Evolutionary conservation across 2,329 filamentous ascomycete genomes (phyloP), one percentile per base, ranked within the genome.

Genomic region (Sporothrix inflata): DNA sequence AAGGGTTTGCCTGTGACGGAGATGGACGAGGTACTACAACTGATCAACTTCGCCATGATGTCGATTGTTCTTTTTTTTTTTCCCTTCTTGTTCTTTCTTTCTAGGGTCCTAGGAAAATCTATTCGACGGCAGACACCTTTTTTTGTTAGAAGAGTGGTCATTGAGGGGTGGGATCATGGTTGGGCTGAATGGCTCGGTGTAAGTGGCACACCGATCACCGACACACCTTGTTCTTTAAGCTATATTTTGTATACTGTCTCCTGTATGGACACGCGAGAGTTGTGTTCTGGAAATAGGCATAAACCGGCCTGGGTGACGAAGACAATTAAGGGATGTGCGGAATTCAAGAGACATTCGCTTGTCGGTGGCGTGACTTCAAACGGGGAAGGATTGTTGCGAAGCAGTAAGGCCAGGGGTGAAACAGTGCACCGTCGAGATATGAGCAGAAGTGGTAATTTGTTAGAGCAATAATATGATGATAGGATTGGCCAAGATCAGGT

Each of bases 281-380:
- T 87, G 86, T 73, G 82, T 84, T 84, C 86, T 85, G 78, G 85
- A 87, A 77, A 86, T 81, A 81, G 85, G 83, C 85, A 87, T 87
- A 81, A 87, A 87, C 79, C 85, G 85, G 77, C 84, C 85, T 73
- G 86, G 86, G 80, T 87, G 84, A 78, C 85, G 84, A 78, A 87
- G 82, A 80, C 86, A 87, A 75, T 87, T 84, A 79, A 87, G 85
- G 80, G 85, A 85, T 78, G 83, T 84, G 76, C 85, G 85, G 77
- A 85, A 79, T 82, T 87, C 85, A 86, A 86, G 84, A 85, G 86
- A 87, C 86, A 88, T 88, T 85, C 78, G 83, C 60, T 63, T 73
- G 51, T 70, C 40, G 71, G 67, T 72, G 67, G 57, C 47, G 66
- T 55, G 67, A 21, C 34, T 21, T 42, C 19, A 11, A 24, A 16